phyloP scores from a whole-genome alignment of 2,329 filamentous ascomycete genomes.

The Sporothrix humicola region DNA sequence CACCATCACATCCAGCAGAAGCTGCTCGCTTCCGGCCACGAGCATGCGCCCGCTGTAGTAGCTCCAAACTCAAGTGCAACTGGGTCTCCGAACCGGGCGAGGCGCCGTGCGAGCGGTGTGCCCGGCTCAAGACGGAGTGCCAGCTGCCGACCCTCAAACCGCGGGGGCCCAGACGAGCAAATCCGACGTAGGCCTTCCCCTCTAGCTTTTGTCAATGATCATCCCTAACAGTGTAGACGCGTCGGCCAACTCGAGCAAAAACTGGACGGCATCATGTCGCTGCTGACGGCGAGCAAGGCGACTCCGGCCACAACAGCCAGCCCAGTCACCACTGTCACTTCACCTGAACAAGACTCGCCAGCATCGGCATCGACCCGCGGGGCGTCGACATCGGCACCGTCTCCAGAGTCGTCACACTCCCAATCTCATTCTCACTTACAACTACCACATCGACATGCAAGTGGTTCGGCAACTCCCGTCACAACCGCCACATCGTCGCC shows the following conservation, averaged over 20 bases:
- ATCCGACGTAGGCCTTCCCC: constrained; percentile 36
- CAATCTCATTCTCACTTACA: background rate
- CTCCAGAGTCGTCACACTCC: constrained; percentile 1
- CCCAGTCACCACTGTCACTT: background rate
- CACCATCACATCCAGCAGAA: background rate
- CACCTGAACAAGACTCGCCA: background rate
- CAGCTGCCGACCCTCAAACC: constrained; percentile 39
- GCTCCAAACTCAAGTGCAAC: constrained; percentile 40
- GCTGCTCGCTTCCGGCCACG: constrained; percentile 41
- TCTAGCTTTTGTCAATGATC: background rate
- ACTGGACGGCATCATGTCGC: constrained; percentile 49
- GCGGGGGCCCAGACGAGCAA: constrained; percentile 38
- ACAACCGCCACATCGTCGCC: background rate
- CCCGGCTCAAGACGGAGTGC: constrained; percentile 37
- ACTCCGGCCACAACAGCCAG: constrained; percentile 36
- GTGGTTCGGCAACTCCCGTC: background rate
- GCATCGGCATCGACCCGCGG: constrained; percentile 5
- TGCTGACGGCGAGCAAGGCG: constrained; percentile 45
- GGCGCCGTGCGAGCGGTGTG: constrained; percentile 39
- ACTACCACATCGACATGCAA: constrained; percentile 7
- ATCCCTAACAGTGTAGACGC: constrained; percentile 34
- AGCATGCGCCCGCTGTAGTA: constrained; percentile 44
- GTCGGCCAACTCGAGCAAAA: constrained; percentile 50
- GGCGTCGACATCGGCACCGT: constrained; percentile 10
- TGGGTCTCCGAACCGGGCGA: constrained; percentile 39